Conservation (phyloP, 192 early-diverging fungal species). For the Coemansia umbellata region DNA sequence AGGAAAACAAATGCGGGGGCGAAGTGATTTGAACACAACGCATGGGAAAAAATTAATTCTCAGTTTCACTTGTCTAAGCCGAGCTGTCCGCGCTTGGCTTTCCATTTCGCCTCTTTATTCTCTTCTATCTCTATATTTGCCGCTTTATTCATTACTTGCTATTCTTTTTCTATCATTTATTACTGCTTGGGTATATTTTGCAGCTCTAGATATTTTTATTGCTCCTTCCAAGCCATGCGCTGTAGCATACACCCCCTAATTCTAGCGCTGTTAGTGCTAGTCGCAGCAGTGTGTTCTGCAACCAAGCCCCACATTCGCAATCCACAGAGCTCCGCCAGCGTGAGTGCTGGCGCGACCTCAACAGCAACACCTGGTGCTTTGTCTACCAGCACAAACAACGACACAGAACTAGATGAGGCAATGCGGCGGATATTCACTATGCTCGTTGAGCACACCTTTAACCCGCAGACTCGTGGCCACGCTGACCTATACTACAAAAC, state of each 20-base stretch:
- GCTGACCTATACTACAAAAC: conserved; percentile 32
- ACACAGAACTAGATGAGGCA: background rate
- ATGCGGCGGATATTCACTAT: conserved; percentile 12
- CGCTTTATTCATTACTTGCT: too few relatives aligned
- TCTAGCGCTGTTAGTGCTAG: conserved; percentile 6
- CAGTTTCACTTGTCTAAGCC: too few relatives aligned
- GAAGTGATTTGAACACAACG: too few relatives aligned
- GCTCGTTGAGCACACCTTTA: conserved; percentile 33
- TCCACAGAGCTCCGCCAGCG: background rate
- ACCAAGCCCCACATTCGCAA: background rate
- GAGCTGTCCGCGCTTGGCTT: too few relatives aligned
- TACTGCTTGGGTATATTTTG: too few relatives aligned
- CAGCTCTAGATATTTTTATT: too few relatives aligned
- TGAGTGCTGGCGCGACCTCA: too few relatives aligned
- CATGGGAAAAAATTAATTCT: too few relatives aligned
- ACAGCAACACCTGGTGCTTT: background rate
- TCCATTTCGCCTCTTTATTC: too few relatives aligned
- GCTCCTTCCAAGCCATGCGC: conserved; percentile 4
- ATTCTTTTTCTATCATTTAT: too few relatives aligned
- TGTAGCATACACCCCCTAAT: background rate
- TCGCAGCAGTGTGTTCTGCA: background rate
- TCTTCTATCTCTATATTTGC: too few relatives aligned
- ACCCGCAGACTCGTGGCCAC: conserved; percentile 20
- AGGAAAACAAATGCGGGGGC: too few relatives aligned
- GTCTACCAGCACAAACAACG: background rate